These are phyloP conservation scores for Colletotrichum spaethianum DNA, from an alignment of 2,329 filamentous ascomycete genomes.

Conservation along the genomic window DNA sequence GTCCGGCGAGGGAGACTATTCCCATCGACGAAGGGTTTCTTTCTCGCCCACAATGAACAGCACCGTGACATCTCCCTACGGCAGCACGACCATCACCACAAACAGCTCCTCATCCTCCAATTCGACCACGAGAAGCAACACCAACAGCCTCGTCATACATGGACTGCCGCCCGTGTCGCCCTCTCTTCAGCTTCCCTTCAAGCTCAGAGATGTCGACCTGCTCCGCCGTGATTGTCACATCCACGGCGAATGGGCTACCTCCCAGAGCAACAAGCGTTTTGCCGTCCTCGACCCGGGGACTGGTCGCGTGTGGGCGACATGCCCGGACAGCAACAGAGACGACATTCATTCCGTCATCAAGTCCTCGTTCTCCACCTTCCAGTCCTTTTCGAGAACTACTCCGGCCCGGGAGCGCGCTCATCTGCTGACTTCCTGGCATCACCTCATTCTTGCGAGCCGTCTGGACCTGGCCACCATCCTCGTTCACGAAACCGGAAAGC, in stretches of 20 bases:
- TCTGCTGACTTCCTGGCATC: slow-evolving; percentile 54
- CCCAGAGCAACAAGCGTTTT: slow-evolving; percentile 63
- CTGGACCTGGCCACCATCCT: slow-evolving; percentile 57
- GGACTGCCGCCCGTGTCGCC: slow-evolving; percentile 19
- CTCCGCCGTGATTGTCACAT: slow-evolving; percentile 65
- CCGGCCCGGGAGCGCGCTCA: slow-evolving; percentile 54
- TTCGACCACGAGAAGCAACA: slow-evolving; percentile 19
- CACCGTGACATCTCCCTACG: slow-evolving; percentile 23
- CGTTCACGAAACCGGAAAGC: slow-evolving; percentile 69
- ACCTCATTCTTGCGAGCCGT: slow-evolving; percentile 52
- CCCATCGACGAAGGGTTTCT: slow-evolving; percentile 34
- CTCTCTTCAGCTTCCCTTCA: slow-evolving; percentile 50
- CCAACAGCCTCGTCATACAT: slow-evolving; percentile 19
- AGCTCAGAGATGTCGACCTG: slow-evolving; percentile 63
- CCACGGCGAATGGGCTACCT: slow-evolving; percentile 61
- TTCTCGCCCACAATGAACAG: slow-evolving; percentile 39
- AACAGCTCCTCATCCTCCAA: slow-evolving; percentile 24
- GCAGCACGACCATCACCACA: slow-evolving; percentile 23
- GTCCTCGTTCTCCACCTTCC: slow-evolving; percentile 54
- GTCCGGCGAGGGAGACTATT: slow-evolving; percentile 33
- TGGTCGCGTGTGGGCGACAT: slow-evolving; percentile 64
- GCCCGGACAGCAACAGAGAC: slow-evolving; percentile 60
- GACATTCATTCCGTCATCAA: slow-evolving; percentile 56
- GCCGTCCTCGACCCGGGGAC: slow-evolving; percentile 68
- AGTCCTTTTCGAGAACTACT: slow-evolving; percentile 54